A percentile compares a stretch with the other conserved stretches of the same genome.
These are phyloP conservation scores for Paecilomyces sp. DNA, from an alignment of 2,329 filamentous ascomycete species.

Conservation along the genomic window DNA sequence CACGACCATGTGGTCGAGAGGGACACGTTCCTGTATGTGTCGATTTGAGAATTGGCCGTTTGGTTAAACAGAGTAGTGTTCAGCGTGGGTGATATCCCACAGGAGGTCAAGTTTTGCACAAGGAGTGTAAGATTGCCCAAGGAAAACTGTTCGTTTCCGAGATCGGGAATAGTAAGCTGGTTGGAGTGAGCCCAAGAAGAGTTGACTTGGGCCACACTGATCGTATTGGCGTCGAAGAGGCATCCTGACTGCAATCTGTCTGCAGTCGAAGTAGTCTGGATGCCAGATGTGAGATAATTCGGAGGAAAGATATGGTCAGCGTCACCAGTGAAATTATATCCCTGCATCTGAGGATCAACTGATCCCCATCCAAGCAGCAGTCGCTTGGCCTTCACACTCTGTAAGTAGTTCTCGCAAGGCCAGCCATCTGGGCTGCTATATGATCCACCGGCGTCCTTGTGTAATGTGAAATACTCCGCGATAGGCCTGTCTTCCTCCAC, in stretches of 20 bases:
- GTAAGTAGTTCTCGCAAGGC: slow-evolving; percentile 55
- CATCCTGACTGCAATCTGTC: slow-evolving; percentile 47
- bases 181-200: slow-evolving; percentile 46
- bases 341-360: slow-evolving; percentile 50
- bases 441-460: slow-evolving; percentile 25
- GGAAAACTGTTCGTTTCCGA: slow-evolving; percentile 16
- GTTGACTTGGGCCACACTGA: slow-evolving; percentile 37
- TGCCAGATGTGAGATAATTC: slow-evolving; percentile 35
- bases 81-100: slow-evolving; percentile 55
- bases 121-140: slow-evolving; percentile 22
- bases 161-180: slow-evolving; percentile 19
- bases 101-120: slow-evolving; percentile 40
- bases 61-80: slow-evolving; percentile 48
- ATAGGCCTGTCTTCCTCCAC: slow-evolving; percentile 38
- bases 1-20: slow-evolving; percentile 54
- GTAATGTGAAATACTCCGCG: slow-evolving; percentile 45
- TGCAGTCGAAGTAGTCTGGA: slow-evolving; percentile 25
- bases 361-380: slow-evolving; percentile 50
- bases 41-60: slow-evolving; percentile 43
- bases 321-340: slow-evolving; percentile 51
- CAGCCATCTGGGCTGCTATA: slow-evolving; percentile 53
- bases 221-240: slow-evolving; percentile 40
- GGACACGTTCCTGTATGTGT: slow-evolving; percentile 44
- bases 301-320: slow-evolving; percentile 44
- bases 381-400: slow-evolving; percentile 47